Conservation (phyloP, 1,139 yeast species). For the Zygosaccharomyces pseudobailii region DNA sequence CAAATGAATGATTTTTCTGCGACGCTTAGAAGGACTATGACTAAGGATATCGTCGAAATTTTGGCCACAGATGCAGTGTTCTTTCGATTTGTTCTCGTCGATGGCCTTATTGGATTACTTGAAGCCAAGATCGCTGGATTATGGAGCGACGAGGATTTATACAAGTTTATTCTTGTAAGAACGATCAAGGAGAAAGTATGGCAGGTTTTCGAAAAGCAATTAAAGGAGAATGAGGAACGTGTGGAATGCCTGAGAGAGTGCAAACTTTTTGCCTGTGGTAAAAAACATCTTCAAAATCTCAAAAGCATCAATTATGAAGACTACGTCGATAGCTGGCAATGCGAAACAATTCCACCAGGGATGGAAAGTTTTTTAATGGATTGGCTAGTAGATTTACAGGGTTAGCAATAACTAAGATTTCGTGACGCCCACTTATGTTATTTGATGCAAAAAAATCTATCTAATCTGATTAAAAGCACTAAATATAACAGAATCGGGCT, state of each 20-base stretch:
- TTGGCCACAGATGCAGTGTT: constrained; percentile 11
- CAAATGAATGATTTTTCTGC: constrained; percentile 6
- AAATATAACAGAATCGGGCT: constrained; percentile 56
- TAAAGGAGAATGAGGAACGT: constrained; percentile 3
- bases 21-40: constrained; percentile 10
- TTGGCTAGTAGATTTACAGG: constrained; percentile 22
- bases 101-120: constrained; percentile 21
- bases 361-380: constrained; percentile 19
- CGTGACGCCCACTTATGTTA: not conserved
- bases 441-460: constrained; percentile 1
- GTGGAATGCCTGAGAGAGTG: constrained; percentile 10
- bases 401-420: not conserved
- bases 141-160: constrained; percentile 26
- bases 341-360: constrained; percentile 13
- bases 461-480: constrained; percentile 79
- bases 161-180: constrained; percentile 23
- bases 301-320: constrained; percentile 18
- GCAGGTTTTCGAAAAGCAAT: constrained; percentile 10
- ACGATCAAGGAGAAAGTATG: constrained; percentile 26
- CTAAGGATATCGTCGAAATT: constrained; percentile 17
- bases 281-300: constrained; percentile 11
- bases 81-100: constrained; percentile 22
- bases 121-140: constrained; percentile 24
- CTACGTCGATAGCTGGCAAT: constrained; percentile 18
- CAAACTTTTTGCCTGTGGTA: constrained; percentile 17